phyloP scores from a whole-genome alignment of 257 asterid species.

The Nemophila menziesii region DNA sequence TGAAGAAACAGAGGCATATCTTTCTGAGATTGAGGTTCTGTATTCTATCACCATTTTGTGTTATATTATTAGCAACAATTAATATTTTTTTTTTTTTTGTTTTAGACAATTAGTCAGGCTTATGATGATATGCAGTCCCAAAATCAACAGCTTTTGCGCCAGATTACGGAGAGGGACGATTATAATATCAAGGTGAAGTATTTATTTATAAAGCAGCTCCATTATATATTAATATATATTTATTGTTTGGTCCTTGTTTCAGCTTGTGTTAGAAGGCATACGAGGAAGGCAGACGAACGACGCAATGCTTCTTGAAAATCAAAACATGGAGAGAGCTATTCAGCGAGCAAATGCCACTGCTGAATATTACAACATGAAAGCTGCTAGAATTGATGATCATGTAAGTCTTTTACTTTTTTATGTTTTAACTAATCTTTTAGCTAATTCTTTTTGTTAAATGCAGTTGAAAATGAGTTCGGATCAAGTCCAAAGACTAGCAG shows the following conservation, averaged over 20 bases:
- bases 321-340: slow-evolving; percentile 43
- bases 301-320: slow-evolving; percentile 51
- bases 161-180: slow-evolving; percentile 92
- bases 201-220: slow-evolving; percentile 1
- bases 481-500: slow-evolving; percentile 61
- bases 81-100: slow-evolving; percentile 14
- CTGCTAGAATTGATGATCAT: slow-evolving; percentile 80
- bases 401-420: slow-evolving; percentile 18
- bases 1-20: slow-evolving; percentile 90
- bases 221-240: not conserved
- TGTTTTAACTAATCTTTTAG: not conserved
- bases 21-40: slow-evolving; percentile 91
- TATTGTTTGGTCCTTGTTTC: slow-evolving; percentile 18
- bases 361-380: slow-evolving; percentile 45
- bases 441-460: slow-evolving; percentile 18
- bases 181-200: slow-evolving; percentile 87
- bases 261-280: slow-evolving; percentile 89
- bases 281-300: slow-evolving; percentile 54
- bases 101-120: slow-evolving; percentile 94
- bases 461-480: slow-evolving; percentile 73
- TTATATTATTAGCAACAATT: not conserved
- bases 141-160: slow-evolving; percentile 92
- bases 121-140: slow-evolving; percentile 98
- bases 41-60: not conserved
- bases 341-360: slow-evolving; percentile 50